Base-by-base conservation (phyloP, 306 rosid genomes). In the Cucumis cinereus region DNA sequence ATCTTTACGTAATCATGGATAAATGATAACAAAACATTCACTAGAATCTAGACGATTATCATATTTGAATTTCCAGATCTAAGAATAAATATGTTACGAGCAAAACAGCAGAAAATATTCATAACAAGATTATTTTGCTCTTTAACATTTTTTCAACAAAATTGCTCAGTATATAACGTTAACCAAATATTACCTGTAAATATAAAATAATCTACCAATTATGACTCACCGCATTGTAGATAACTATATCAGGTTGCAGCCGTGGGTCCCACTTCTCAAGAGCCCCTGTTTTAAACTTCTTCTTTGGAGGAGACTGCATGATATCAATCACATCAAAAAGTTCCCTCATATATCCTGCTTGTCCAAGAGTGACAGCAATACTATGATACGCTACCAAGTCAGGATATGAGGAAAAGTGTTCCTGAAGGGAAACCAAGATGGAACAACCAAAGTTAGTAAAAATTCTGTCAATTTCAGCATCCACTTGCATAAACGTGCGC, bases 331-430 rank as follows among this genome's bases (percentile, higher is more conserved):
- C 92, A 77, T 88, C 93, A 83, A 94, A 93, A 76, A 94, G 98
- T 81, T 91, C 96, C 85, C 87, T 88, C 92, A 91, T 86, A 66
- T 87, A 82, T 68, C 98, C 98, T 41, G 90, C 95, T 94, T 90
- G 96, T 79, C 98, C 98, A 83, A 94, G 98, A 74, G 97, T 87
- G 71, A 91, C 88, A 61, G 96, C 91, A 79, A 90, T 85, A 79
- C 92, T 87, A 82, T 82, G 98, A 86, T 93, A 93, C 77, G 98
- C 89, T 53, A 93, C 95, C 79, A 91, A 78, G 84, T 93, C 96
- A 71, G 98, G 98, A 82, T 93, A 93, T 2, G 98, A 80, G 73
- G 98, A 88, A 83, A 91, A 81, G 38, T 91, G 88, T 93, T 87
- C 89, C 98, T 94, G 98, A 61, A 85, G 47, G 87, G 26, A 73